phyloP scores from a whole-genome alignment of 176 grass and related monocot genomes.

The Eragrostis nindensis region DNA sequence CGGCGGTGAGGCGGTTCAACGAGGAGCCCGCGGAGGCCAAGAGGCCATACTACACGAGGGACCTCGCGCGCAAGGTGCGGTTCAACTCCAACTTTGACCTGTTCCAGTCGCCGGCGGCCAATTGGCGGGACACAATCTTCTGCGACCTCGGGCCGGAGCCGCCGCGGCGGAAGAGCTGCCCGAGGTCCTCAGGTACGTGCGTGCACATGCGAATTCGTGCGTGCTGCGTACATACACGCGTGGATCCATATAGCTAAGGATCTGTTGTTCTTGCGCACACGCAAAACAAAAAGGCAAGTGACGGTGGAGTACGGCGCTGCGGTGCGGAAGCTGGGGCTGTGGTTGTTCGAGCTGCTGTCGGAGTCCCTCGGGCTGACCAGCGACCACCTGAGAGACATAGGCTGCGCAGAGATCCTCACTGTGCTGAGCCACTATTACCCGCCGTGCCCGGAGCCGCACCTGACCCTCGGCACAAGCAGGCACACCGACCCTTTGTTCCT shows the following conservation, averaged over 20 bases:
- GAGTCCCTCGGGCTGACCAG: slow-evolving; percentile 14
- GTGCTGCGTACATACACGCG: background rate
- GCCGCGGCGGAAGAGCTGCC: slow-evolving; percentile 6
- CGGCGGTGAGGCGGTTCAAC: slow-evolving; percentile 1
- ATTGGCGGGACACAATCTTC: slow-evolving; percentile 16
- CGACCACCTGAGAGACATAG: slow-evolving; percentile 20
- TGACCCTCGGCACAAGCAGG: slow-evolving; percentile 9
- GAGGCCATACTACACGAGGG: background rate
- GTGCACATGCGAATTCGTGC: too few relatives aligned
- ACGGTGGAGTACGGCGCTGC: slow-evolving; percentile 3
- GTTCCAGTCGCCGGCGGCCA: background rate
- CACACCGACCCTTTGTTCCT: slow-evolving; percentile 9
- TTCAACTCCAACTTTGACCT: slow-evolving; percentile 20
- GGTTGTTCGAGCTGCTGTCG: slow-evolving; percentile 36
- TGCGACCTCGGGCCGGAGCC: background rate
- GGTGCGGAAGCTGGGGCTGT: background rate
- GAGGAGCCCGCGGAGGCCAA: background rate
- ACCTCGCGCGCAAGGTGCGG: background rate
- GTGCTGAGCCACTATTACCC: slow-evolving; percentile 50
- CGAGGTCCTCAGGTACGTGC: background rate
- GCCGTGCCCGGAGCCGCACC: slow-evolving; percentile 49
- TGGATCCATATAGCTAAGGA: background rate
- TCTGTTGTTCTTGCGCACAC: too few relatives aligned
- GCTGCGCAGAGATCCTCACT: background rate
- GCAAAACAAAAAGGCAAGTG: background rate